Percentiles rank a stretch among this genome's conserved stretches.
phyloP scores from a whole-genome alignment of 352 stramenopile species.

The Phytophthora palmivora region DNA sequence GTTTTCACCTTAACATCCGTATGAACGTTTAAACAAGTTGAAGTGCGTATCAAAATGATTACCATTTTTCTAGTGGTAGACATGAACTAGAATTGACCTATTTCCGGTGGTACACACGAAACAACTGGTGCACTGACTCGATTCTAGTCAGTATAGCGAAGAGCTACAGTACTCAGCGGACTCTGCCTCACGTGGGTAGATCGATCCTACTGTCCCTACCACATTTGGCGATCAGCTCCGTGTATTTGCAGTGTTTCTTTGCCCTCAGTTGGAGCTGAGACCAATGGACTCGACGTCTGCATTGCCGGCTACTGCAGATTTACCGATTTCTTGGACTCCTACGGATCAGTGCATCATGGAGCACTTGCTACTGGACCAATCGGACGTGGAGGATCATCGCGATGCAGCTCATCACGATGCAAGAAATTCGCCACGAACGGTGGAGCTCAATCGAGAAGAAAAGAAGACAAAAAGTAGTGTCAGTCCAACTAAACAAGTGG shows the following conservation, averaged over 20 bases:
- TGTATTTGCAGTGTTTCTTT: background rate
- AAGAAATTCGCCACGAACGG: conserved; percentile 11
- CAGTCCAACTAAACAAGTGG: background rate
- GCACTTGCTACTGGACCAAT: conserved; percentile 49
- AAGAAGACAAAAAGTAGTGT: conserved; percentile 18
- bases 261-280: background rate
- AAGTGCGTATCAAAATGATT: conserved; percentile 8
- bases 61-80: no score
- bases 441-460: conserved; percentile 19
- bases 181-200: conserved; percentile 8
- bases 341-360: conserved; percentile 70
- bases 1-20: conserved; percentile 35
- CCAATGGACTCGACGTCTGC: conserved; percentile 14
- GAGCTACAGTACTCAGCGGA: no score
- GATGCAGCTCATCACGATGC: conserved; percentile 12
- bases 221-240: conserved; percentile 5
- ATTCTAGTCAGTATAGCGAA: conserved; percentile 15
- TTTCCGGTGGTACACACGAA: conserved; percentile 14
- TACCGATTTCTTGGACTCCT: conserved; percentile 49
- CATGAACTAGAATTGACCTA: no score
- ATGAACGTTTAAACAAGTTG: no score
- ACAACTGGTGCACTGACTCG: conserved; percentile 8
- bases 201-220: conserved; percentile 4
- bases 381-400: conserved; percentile 17
- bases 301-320: conserved; percentile 4